Percentiles rank a stretch among this genome's conserved stretches.
These are phyloP conservation scores for Pseudogymnoascus sp. DNA, from an alignment of 2,329 filamentous ascomycete species.

Conservation along the genomic window DNA sequence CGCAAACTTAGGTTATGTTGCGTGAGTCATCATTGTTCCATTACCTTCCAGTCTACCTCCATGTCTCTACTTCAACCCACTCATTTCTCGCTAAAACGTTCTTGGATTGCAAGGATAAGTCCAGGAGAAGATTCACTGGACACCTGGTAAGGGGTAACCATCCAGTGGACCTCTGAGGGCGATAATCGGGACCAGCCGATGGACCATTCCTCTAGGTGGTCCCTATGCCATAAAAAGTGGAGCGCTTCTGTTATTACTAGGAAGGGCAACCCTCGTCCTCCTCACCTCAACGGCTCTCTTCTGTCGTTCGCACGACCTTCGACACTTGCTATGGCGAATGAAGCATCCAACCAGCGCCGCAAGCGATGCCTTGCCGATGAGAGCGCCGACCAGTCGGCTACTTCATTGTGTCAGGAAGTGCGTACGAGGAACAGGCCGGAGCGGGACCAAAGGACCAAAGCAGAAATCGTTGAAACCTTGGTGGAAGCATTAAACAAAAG, in stretches of 20 bases:
- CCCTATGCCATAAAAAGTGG: not conserved
- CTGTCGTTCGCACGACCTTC: too few relatives aligned
- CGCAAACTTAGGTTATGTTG: not conserved
- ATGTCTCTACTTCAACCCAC: not conserved
- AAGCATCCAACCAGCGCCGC: too few relatives aligned
- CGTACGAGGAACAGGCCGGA: not conserved
- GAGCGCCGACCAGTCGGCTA: not conserved
- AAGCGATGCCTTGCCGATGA: not conserved
- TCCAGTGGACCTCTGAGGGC: not conserved
- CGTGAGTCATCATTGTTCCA: not conserved
- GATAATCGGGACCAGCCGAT: not conserved
- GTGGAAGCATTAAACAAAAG: not conserved
- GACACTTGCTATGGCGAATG: too few relatives aligned
- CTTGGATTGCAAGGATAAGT: not conserved
- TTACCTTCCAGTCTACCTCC: not conserved
- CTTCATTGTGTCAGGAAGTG: not conserved
- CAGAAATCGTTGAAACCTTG: not conserved
- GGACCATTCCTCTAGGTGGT: not conserved
- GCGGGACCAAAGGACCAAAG: not conserved
- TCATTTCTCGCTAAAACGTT: not conserved
- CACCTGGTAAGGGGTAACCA: too few relatives aligned
- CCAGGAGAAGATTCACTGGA: not conserved
- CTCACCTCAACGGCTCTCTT: too few relatives aligned
- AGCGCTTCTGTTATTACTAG: too few relatives aligned
- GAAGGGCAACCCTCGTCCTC: too few relatives aligned